Conservation (phyloP, 495 filamentous ascomycete genomes). For the Penicillium coffeae region DNA sequence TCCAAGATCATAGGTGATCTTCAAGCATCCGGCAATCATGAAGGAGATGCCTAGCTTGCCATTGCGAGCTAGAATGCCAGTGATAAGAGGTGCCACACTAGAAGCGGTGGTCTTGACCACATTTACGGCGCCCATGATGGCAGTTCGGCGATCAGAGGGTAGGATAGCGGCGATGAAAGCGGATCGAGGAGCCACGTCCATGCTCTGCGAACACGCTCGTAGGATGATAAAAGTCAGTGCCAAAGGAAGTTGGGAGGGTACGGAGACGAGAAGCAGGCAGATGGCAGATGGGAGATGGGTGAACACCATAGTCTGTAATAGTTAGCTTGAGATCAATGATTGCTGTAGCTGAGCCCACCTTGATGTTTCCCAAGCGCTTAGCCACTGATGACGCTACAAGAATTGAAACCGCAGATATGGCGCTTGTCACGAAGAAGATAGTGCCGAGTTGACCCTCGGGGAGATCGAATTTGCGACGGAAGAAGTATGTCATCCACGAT, state of each 20-base stretch:
- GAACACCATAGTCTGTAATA: conserved; percentile 71
- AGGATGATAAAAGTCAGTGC: conserved; percentile 63
- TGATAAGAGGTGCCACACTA: conserved; percentile 62
- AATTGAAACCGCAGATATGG: conserved; percentile 64
- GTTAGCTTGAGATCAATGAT: too few species aligned
- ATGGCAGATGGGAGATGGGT: conserved; percentile 76
- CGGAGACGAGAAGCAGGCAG: conserved; percentile 64
- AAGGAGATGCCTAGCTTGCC: conserved; percentile 68
- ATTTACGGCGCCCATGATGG: conserved; percentile 69
- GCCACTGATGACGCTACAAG: conserved; percentile 72
- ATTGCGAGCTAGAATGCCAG: conserved; percentile 62
- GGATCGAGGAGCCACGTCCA: conserved; percentile 78
- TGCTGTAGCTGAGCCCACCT: conserved; percentile 35
- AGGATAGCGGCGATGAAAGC: conserved; percentile 75
- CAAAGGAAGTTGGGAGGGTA: conserved; percentile 52
- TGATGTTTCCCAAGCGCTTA: conserved; percentile 72
- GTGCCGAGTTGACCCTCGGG: conserved; percentile 65
- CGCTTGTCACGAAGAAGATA: conserved; percentile 62
- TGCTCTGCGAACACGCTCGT: conserved; percentile 66
- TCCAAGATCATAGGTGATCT: conserved; percentile 69
- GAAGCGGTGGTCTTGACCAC: conserved; percentile 62
- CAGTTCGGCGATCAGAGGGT: conserved; percentile 69
- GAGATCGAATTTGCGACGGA: conserved; percentile 71
- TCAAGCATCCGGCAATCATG: conserved; percentile 63
- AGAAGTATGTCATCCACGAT: conserved; percentile 72